Base-by-base conservation (phyloP, 2,329 filamentous ascomycete species). In the Penicillium glabrum region DNA sequence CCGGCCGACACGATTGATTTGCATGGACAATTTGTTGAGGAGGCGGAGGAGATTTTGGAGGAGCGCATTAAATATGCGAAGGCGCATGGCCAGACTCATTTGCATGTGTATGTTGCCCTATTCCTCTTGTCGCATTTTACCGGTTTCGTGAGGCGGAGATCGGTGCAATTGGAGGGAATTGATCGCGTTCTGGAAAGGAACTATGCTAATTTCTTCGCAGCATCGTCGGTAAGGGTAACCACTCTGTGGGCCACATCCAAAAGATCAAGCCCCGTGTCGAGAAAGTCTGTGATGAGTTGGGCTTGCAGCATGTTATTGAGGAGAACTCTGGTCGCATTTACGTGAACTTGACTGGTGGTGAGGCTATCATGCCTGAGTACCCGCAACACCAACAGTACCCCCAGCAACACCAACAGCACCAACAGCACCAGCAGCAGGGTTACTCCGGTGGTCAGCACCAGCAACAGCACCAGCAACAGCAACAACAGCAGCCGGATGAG, bases 231-330 rank as follows among this genome's bases (percentile, higher is more conserved):
- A 96, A 93, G 76, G 95, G 95, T 3, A 95, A 96, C 73, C 95
- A 99, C 78, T 91, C 87, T 50, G 80, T 78, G 10, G 84, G 87
- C 63, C 89, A 95, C 68, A 83, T 98, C 24, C 91, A 96, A 75
- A 97, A 95, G 81, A 87, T 99, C 75, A 97, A 96, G 78, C 95
- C 95, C n/a, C 84, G 90, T 59, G 91, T 98, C 44, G 93, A 98
- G 78, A 83, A 90, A 72, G 81, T 98, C 48, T 96, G 93, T 75
- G 83, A 80, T 48, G 89, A 97, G 72, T 77, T 96, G 45, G 91
- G 93, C 0, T 80, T 99, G 53, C 84, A 92, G 67, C 97, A 89
- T 75, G 77, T 83, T 55, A 96, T 91, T 1, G 95, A 98, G 79
- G 88, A 89, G 48, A 98, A 99, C 66, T 89, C 89, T 9, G 95